Conservation (phyloP, 768 basidiomycete genomes). For the Naganishia vishniacii region DNA sequence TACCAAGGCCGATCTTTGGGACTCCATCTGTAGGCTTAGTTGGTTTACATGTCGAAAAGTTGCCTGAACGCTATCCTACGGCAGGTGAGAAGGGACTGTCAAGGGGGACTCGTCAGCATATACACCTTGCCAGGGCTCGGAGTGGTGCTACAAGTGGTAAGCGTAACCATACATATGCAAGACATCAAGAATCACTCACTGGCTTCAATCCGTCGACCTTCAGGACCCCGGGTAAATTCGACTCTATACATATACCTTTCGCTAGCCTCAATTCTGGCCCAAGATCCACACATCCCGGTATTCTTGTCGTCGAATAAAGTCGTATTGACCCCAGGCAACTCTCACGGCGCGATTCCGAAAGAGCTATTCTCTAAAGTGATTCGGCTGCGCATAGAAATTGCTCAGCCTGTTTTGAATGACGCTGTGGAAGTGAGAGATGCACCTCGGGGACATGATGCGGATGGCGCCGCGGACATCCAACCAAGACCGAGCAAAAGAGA, state of each 20-base stretch:
- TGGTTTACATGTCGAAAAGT: neutral
- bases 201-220: too few relatives aligned
- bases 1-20: constrained; percentile 42
- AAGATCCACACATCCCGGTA: constrained; percentile 51
- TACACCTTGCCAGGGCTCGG: constrained; percentile 80
- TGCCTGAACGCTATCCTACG: neutral
- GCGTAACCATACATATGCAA: too few relatives aligned
- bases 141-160: constrained; percentile 67
- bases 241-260: constrained; percentile 78
- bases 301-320: constrained; percentile 81
- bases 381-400: constrained; percentile 34
- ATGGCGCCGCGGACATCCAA: neutral
- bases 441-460: neutral
- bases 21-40: constrained; percentile 37
- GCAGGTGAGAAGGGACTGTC: constrained; percentile 68
- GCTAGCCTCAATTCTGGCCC: constrained; percentile 53
- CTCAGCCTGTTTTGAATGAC: neutral
- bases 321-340: constrained; percentile 73
- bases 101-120: constrained; percentile 81
- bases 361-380: constrained; percentile 69
- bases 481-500: constrained; percentile 13
- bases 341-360: constrained; percentile 58
- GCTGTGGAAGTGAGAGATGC: neutral
- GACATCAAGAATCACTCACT: too few relatives aligned
- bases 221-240: constrained; percentile 76